Conservation (phyloP, 805 yeast genomes). For the Dipodascus albidus region DNA sequence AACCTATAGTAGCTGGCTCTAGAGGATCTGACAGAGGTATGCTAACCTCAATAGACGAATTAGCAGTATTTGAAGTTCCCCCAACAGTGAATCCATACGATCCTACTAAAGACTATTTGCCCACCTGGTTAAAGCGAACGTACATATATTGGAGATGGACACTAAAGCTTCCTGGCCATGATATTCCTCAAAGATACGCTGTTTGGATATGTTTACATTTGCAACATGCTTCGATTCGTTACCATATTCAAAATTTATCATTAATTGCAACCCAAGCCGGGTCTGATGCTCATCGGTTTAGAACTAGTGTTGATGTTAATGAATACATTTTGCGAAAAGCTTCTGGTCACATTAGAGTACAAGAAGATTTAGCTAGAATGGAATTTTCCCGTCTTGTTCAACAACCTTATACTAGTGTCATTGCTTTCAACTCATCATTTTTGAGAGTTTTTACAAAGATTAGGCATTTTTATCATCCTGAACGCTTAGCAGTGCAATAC, state of each 20-base stretch:
- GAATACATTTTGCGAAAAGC: neutral
- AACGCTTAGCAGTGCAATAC: neutral
- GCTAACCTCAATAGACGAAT: neutral
- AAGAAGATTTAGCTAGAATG: neutral
- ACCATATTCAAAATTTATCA: neutral
- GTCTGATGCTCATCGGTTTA: neutral
- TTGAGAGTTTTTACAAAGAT: neutral
- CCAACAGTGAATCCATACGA: neutral
- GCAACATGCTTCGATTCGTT: neutral
- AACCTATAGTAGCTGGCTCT: neutral
- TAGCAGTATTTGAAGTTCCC: slow-evolving; percentile 1
- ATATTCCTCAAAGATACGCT: neutral
- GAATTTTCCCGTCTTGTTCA: neutral
- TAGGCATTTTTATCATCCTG: neutral
- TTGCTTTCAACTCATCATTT: neutral
- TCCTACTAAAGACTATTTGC: neutral
- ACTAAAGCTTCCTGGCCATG: neutral
- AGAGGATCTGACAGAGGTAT: neutral
- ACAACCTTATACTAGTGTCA: neutral
- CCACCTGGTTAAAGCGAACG: slow-evolving; percentile 1
- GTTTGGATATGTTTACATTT: neutral
- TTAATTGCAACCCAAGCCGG: neutral
- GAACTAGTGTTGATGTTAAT: neutral
- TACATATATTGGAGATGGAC: slow-evolving; percentile 1
- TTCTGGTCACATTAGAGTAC: neutral